These are phyloP conservation scores for Pseudogymnoascus sp. DNA, from an alignment of 2,329 filamentous ascomycete species.

Conservation along the genomic window DNA sequence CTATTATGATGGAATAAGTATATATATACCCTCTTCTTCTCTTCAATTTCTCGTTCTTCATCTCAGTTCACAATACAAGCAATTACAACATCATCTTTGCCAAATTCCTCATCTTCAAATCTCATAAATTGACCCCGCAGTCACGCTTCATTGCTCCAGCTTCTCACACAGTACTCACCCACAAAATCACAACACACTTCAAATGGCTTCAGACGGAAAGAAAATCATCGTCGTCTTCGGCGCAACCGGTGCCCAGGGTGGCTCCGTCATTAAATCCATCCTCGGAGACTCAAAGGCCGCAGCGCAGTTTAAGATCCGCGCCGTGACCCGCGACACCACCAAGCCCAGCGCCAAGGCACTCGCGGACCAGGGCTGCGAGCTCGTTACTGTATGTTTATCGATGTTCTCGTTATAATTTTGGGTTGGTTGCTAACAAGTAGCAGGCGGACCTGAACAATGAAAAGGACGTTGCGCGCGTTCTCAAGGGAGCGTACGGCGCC, in stretches of 20 bases:
- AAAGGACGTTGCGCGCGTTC: constrained; percentile 29
- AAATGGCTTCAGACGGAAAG: constrained; percentile 16
- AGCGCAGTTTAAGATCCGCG: constrained; percentile 38
- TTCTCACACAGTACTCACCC: neutral
- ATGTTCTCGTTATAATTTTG: neutral
- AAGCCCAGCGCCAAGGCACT: constrained; percentile 37
- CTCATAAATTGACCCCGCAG: neutral
- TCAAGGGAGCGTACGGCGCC: constrained; percentile 28
- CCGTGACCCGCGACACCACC: constrained; percentile 38
- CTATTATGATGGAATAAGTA: neutral
- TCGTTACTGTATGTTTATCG: constrained; percentile 31
- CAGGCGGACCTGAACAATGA: constrained; percentile 37
- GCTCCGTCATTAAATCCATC: constrained; percentile 44
- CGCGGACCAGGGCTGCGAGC: constrained; percentile 35
- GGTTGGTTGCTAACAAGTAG: neutral
- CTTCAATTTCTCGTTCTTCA: too few species aligned
- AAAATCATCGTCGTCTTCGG: constrained; percentile 40
- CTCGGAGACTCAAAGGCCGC: constrained; percentile 38
- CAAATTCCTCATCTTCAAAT: neutral
- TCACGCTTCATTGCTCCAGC: neutral
- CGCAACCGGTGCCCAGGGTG: constrained; percentile 44
- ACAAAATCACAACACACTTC: neutral
- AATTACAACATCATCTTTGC: neutral
- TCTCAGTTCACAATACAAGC: neutral
- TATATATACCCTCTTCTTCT: too few species aligned